These are phyloP conservation scores for Penstemon eatonii DNA, from an alignment of 257 asterid genomes.

Conservation along the genomic window DNA sequence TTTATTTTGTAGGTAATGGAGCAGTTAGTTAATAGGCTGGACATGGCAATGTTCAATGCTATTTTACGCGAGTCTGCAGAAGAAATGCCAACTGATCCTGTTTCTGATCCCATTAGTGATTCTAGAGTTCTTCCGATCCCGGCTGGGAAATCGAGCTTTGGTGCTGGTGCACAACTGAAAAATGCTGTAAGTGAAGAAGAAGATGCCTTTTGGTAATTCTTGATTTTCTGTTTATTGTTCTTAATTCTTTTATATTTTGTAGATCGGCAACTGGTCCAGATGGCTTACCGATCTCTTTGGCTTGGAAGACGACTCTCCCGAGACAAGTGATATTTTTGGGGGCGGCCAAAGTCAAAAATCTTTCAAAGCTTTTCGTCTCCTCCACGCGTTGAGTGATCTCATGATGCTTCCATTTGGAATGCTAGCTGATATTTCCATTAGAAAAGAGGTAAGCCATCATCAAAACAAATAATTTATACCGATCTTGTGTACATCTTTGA, in stretches of 20 bases:
- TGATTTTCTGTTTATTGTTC: background rate
- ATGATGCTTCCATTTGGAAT: constrained; percentile 93
- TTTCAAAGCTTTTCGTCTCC: constrained; percentile 72
- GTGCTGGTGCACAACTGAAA: constrained; percentile 87
- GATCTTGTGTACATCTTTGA: background rate
- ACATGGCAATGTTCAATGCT: constrained; percentile 95
- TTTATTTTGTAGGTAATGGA: constrained; percentile 71
- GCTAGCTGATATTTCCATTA: constrained; percentile 66
- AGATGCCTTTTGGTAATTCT: background rate
- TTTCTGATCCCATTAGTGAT: constrained; percentile 88
- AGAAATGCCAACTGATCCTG: constrained; percentile 91
- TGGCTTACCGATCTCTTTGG: constrained; percentile 82
- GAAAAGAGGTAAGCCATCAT: constrained; percentile 67
- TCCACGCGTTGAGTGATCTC: constrained; percentile 76
- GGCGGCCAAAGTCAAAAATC: constrained; percentile 38
- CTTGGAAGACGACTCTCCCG: constrained; percentile 60
- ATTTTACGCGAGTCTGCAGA: constrained; percentile 80
- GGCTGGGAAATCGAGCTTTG: constrained; percentile 80
- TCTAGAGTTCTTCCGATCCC: constrained; percentile 78
- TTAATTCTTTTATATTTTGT: constrained; percentile 26
- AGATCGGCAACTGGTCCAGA: constrained; percentile 93
- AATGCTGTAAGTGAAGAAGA: constrained; percentile 65
- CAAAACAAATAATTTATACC: background rate
- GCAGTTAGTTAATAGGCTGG: constrained; percentile 83
- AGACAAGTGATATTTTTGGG: constrained; percentile 27